Base-by-base conservation (phyloP, 2,329 filamentous ascomycete genomes). In the Beauveria pseudobassiana region DNA sequence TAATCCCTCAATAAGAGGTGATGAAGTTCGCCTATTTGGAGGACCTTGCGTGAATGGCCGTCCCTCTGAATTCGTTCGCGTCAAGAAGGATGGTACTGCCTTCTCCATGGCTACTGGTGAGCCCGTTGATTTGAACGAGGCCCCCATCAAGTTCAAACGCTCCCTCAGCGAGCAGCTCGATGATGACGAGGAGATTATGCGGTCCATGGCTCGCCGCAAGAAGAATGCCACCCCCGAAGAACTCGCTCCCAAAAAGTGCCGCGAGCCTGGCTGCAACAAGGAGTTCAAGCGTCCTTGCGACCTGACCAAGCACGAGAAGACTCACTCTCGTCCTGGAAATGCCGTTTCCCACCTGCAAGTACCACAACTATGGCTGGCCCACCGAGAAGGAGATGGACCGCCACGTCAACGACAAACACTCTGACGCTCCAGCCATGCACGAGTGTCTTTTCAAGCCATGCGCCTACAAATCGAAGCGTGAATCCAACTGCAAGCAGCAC, bases 301-400 rank as follows among this genome's bases (percentile, higher is more conserved):
- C 74, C 80, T 98, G 63, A 97, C 92, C 67, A 98, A 98, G 81
- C 95, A 99, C 76, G 90, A 96, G 78, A 99, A 98, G 81, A 98
- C 93, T 0, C 95, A 99, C 75, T 92, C 91, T 61, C 90, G 95
- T 42, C 95, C 10, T 97, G 90, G 89, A 99, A 99, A 80, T 99
- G 95, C 75, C 87, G 7, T 80, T 90, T 24, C 71, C 83, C 46
- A 87, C 84, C 51, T 98, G 95, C 89, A 96, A 96, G 73, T 98
- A 96, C 75, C 86, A 90, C 73, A 84, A 88, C 40, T 86, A 90
- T 68, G 95, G 95, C 55, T 98, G 93, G 90, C 93, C 95, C 5
- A 98, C 95, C 0, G 93, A 98, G 77, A 98, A 99, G 78, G 95
- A 98, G 77, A 90, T 93, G 76, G 93, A 96, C 69, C 90, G 95